A percentile compares a stretch with the other conserved stretches of the same genome.
Evolutionary conservation across 2,329 filamentous ascomycete species (phyloP).

Genomic region (Lojkania enalia): DNA sequence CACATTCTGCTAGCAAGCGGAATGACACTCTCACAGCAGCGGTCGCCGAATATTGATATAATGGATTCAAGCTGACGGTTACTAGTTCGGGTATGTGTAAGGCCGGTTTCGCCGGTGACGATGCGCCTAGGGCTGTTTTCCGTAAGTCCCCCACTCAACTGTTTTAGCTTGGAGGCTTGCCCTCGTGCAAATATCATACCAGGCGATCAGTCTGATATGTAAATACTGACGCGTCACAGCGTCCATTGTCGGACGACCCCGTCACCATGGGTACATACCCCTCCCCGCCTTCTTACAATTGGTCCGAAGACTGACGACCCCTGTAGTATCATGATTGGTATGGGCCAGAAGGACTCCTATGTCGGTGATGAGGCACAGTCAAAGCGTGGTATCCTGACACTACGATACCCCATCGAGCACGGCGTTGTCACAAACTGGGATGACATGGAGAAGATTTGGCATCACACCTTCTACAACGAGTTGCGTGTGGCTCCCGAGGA

Average conservation of each 20-base stretch:
- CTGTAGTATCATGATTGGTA: conserved; percentile 99
- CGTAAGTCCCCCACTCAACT: conserved; percentile 71
- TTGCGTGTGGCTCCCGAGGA: conserved; percentile 99
- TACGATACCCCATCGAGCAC: conserved; percentile 99
- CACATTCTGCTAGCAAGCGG: conserved; percentile 19
- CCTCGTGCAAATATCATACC: conserved; percentile 11
- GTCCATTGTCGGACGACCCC: conserved; percentile 98
- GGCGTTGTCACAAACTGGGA: conserved; percentile 99
- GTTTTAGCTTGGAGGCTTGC: conserved; percentile 11
- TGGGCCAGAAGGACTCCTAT: conserved; percentile 99
- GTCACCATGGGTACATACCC: conserved; percentile 95
- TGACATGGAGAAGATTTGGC: conserved; percentile 99
- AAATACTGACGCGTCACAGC: conserved; percentile 59
- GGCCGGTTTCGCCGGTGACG: conserved; percentile 99
- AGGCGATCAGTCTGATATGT: conserved; percentile 14
- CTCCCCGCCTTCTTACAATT: conserved; percentile 19
- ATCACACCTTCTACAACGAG: conserved; percentile 99
- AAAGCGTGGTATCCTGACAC: conserved; percentile 99
- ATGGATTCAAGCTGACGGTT: conserved; percentile 43
- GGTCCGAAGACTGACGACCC: conserved; percentile 45
- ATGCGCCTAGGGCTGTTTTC: conserved; percentile 99
- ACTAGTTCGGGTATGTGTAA: conserved; percentile 99
- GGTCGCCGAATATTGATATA: conserved; percentile 20
- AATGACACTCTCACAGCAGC: conserved; percentile 28
- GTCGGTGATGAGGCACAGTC: conserved; percentile 99